Evolutionary conservation across 345 rosid species (phyloP).

Genomic region (Ceriops tagal): DNA sequence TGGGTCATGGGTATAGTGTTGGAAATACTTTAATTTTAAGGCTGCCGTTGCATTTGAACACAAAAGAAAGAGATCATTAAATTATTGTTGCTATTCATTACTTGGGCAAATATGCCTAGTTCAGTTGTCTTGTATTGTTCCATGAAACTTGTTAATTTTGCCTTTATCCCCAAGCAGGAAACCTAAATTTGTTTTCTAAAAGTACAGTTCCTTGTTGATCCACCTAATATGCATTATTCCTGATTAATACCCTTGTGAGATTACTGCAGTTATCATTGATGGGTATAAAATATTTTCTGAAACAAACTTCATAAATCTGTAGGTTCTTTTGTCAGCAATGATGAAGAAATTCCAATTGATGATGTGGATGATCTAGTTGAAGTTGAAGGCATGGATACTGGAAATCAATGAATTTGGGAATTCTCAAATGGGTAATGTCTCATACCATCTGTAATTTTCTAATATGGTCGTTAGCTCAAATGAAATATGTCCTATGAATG

Average conservation of each 20-base stretch:
- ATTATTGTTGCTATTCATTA: not conserved
- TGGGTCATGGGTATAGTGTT: no score
- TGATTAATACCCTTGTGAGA: not conserved
- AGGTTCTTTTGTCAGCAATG: slow-evolving; percentile 38
- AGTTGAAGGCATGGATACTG: slow-evolving; percentile 25
- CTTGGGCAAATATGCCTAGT: not conserved
- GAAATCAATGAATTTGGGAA: slow-evolving; percentile 21
- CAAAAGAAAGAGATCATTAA: not conserved
- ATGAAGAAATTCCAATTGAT: slow-evolving; percentile 70
- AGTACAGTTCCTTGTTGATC: not conserved
- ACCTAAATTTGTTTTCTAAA: not conserved
- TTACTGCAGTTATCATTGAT: not conserved
- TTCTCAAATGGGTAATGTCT: not conserved
- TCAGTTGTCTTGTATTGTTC: no score
- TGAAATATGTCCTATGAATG: not conserved
- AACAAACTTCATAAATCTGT: slow-evolving; percentile 8
- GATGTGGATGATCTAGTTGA: slow-evolving; percentile 74
- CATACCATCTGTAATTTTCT: not conserved
- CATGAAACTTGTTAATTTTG: no score
- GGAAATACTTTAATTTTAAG: no score
- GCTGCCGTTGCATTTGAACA: no score
- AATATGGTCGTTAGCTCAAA: not conserved
- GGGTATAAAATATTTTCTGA: not conserved
- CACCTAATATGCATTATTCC: not conserved
- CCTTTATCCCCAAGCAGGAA: no score